Conservation (phyloP, 1,139 yeast species). For the Meyerozyma guilliermondii region DNA sequence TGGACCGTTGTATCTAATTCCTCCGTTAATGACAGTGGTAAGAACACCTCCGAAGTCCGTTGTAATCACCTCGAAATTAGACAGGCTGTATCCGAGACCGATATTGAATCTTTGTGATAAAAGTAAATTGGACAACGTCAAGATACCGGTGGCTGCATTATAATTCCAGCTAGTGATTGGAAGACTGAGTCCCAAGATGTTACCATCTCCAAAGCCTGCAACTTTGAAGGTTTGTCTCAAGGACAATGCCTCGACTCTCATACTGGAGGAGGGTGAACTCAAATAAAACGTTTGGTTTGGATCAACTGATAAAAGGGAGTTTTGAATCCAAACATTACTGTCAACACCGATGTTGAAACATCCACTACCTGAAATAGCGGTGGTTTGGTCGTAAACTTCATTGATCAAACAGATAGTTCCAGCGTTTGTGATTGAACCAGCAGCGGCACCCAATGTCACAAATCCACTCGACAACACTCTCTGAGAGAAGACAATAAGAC, state of each 20-base stretch:
- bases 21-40: conserved; percentile 13
- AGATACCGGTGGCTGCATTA: conserved; percentile 16
- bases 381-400: conserved; percentile 19
- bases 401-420: conserved; percentile 28
- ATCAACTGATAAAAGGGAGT: conserved; percentile 13
- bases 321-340: conserved; percentile 17
- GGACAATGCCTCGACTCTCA: conserved; percentile 17
- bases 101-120: conserved; percentile 16
- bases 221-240: conserved; percentile 18
- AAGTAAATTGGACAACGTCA: conserved; percentile 12
- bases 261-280: conserved; percentile 13
- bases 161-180: conserved; percentile 13
- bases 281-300: conserved; percentile 20
- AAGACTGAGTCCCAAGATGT: conserved; percentile 18
- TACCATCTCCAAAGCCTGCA: conserved; percentile 29
- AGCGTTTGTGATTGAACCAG: conserved; percentile 16
- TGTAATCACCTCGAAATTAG: conserved; percentile 7
- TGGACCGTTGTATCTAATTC: conserved; percentile 15
- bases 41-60: conserved; percentile 11
- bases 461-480: conserved; percentile 11
- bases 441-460: conserved; percentile 13
- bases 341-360: conserved; percentile 21
- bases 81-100: conserved; percentile 16
- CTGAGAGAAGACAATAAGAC: conserved; percentile 14
- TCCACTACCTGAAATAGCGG: conserved; percentile 23